Conservation (phyloP, 257 asterid genomes). For the Solanum pimpinellifolium region DNA sequence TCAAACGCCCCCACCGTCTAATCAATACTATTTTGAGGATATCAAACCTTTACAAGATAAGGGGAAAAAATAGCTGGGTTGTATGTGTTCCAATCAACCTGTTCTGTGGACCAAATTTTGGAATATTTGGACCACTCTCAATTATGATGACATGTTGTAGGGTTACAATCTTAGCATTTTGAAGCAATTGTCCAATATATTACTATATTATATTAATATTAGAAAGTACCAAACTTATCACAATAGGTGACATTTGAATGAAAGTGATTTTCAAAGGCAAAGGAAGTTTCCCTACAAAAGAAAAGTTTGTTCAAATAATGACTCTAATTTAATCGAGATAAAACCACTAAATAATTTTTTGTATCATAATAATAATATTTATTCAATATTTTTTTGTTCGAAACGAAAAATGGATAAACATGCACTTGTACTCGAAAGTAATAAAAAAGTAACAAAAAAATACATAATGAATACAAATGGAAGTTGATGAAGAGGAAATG, state of each 20-base stretch:
- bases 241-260: background rate
- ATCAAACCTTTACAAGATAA: background rate
- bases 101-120: background rate
- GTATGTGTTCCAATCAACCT: background rate
- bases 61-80: background rate
- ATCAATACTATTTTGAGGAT: background rate
- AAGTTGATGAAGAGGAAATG: no score
- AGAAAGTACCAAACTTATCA: background rate
- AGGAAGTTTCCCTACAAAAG: background rate
- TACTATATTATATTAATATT: background rate
- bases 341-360: background rate
- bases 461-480: no score
- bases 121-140: background rate
- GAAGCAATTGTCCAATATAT: background rate
- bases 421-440: background rate
- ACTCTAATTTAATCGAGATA: background rate
- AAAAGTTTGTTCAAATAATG: background rate
- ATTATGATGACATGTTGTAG: background rate
- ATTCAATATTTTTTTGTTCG: background rate
- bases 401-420: background rate
- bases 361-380: background rate
- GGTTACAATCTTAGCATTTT: background rate
- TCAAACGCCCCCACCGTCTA: no score
- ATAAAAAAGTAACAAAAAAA: background rate
- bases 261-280: background rate